phyloP scores from a whole-genome alignment of 2,329 filamentous ascomycete genomes.

The Escovopsis sp. region DNA sequence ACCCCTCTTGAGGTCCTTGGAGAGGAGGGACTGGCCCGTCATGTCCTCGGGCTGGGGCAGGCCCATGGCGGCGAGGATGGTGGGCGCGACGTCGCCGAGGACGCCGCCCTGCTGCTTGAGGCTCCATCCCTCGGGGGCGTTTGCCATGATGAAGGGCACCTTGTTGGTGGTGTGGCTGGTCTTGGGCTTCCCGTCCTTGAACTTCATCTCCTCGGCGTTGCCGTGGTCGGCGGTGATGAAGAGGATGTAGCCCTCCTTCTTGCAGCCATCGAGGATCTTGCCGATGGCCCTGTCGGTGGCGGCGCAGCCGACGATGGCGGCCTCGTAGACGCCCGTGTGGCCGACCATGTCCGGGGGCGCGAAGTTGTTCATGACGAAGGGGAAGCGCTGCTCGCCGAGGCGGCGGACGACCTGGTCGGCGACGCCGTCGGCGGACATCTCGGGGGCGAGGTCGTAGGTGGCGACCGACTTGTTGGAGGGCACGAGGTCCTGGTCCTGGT shows the following conservation, averaged over 20 bases:
- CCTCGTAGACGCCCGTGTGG: conserved; percentile 94
- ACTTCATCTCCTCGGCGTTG: conserved; percentile 99
- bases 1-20: conserved; percentile 45
- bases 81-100: conserved; percentile 96
- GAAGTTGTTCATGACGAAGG: conserved; percentile 99
- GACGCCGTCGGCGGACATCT: conserved; percentile 88
- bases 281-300: conserved; percentile 92
- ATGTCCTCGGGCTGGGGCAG: conserved; percentile 82
- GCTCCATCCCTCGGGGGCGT: conserved; percentile 79
- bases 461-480: conserved; percentile 79
- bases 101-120: conserved; percentile 76
- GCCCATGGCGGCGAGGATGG: conserved; percentile 79
- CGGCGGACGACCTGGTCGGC: conserved; percentile 82
- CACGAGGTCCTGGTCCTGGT: conserved; percentile 64
- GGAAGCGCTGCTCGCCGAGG: conserved; percentile 70
- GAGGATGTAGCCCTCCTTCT: conserved; percentile 80
- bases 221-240: conserved; percentile 96
- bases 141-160: conserved; percentile 96
- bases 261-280: conserved; percentile 82
- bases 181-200: conserved; percentile 87
- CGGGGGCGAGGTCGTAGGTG: conserved; percentile 87
- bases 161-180: conserved; percentile 97
- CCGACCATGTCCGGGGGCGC: conserved; percentile 98
- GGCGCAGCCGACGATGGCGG: conserved; percentile 69
- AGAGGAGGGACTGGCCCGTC: conserved; percentile 71